A percentile compares a stretch with the other conserved stretches of the same genome.
Conservation (phyloP, 257 asterid species). For the Rehmannia glutinosa region DNA sequence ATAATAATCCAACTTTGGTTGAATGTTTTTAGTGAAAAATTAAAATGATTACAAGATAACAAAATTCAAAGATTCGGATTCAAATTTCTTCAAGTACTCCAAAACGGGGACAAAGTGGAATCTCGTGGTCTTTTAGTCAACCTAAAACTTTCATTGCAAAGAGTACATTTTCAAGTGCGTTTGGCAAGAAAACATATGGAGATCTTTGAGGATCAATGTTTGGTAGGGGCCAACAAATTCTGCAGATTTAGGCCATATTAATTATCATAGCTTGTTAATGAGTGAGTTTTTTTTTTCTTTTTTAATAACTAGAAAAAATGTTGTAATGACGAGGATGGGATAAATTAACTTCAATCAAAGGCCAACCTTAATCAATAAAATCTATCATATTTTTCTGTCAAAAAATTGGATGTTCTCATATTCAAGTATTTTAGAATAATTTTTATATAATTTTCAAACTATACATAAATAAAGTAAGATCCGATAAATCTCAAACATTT, state of each 20-base stretch:
- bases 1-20: neutral
- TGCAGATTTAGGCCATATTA: neutral
- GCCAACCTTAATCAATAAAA: too few relatives aligned
- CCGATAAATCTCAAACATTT: neutral
- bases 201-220: constrained; percentile 1
- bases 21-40: neutral
- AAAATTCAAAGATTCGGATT: constrained; percentile 19
- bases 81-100: constrained; percentile 7
- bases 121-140: constrained; percentile 18
- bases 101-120: constrained; percentile 20
- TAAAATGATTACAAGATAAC: constrained; percentile 2
- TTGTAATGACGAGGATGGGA: too few relatives aligned
- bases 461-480: neutral
- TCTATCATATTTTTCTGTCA: too few relatives aligned
- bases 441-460: too few relatives aligned
- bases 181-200: constrained; percentile 13
- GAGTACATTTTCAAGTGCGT: constrained; percentile 22
- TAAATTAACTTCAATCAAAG: too few relatives aligned
- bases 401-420: too few relatives aligned
- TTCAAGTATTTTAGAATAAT: too few relatives aligned
- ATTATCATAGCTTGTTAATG: too few relatives aligned
- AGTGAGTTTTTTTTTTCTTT: too few relatives aligned
- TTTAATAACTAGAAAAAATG: too few relatives aligned
- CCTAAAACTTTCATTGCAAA: neutral
- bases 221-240: neutral